These are phyloP conservation scores for Croton laevigatus DNA, from an alignment of 441 rosid species.

Conservation along the genomic window DNA sequence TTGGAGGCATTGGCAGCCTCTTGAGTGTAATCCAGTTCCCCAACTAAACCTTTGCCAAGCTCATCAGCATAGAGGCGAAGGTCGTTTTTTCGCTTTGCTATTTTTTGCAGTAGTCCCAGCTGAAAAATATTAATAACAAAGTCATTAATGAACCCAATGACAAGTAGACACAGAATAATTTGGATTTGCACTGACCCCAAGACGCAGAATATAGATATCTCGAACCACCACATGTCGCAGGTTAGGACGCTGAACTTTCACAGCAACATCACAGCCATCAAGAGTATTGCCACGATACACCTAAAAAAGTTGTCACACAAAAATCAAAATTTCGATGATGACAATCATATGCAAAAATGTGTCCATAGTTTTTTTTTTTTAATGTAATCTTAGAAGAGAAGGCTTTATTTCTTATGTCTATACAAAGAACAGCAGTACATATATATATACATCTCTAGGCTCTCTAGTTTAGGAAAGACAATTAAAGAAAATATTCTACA, in stretches of 20 bases:
- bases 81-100: slow-evolving; percentile 83
- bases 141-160: slow-evolving; percentile 20
- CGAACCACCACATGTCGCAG: slow-evolving; percentile 79
- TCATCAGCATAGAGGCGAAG: slow-evolving; percentile 96
- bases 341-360: background rate
- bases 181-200: slow-evolving; percentile 64
- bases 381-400: no score
- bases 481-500: no score
- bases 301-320: slow-evolving; percentile 38
- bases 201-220: slow-evolving; percentile 83
- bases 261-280: slow-evolving; percentile 82
- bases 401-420: no score
- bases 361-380: background rate
- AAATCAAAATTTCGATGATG: slow-evolving; percentile 12
- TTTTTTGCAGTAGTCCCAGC: slow-evolving; percentile 86
- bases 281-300: slow-evolving; percentile 74
- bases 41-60: slow-evolving; percentile 93
- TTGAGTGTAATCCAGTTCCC: slow-evolving; percentile 81
- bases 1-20: slow-evolving; percentile 89
- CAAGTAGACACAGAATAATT: slow-evolving; percentile 2
- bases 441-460: no score
- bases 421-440: no score
- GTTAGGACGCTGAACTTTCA: slow-evolving; percentile 98
- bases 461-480: no score
- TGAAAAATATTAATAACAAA: slow-evolving; percentile 30